Base-by-base conservation (phyloP, 768 basidiomycete genomes). In the Phallus indusiatus region DNA sequence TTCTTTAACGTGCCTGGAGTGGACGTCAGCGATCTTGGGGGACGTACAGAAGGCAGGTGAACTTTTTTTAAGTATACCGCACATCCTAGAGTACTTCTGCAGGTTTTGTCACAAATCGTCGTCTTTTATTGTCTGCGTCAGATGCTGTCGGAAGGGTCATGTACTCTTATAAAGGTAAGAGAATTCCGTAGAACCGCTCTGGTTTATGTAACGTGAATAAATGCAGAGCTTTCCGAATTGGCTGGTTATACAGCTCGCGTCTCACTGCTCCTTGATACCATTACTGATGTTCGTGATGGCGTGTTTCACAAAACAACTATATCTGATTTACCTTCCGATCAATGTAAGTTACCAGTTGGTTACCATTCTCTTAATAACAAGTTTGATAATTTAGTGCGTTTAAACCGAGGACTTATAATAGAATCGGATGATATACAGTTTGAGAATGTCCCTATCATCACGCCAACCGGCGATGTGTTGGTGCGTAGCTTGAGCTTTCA, bases 21-120 rank as follows among this genome's bases (percentile, higher is more conserved):
- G 36, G 69, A 74, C 18, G 71, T 70, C 7, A 63, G 78, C 28
- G 94, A 97, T 70, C 76, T 97, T 53, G 95, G 93, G 21, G 79
- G 82, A 20, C 79, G 94, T 59, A 96, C 95, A 1, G 93, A 97
- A 80, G 90, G 28, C 7, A 28, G 7, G 93, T 88, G 57, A 49
- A 70, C 22, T 20, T 24, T 16, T 28, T 1, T 24, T 20, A 18
- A 21, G n/a, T 28, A 33, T 47, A 1, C n/a, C 22, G 24, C 20
- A 37, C 33, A 56, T 42, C 59, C 20, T 16, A 33, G 4, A 42
- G 47, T 36, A 48, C 36, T 36, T 54, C 46, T 33, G 1, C 12
- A 93, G 94, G 92, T 53, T 97, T 98, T 67, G 90, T 99, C 16
- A 98, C 95, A n/a, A 99, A 99, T 68, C 78, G 94, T 55, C 80